Conservation (phyloP, 495 filamentous ascomycete genomes). For the Xylaria flabelliformis region DNA sequence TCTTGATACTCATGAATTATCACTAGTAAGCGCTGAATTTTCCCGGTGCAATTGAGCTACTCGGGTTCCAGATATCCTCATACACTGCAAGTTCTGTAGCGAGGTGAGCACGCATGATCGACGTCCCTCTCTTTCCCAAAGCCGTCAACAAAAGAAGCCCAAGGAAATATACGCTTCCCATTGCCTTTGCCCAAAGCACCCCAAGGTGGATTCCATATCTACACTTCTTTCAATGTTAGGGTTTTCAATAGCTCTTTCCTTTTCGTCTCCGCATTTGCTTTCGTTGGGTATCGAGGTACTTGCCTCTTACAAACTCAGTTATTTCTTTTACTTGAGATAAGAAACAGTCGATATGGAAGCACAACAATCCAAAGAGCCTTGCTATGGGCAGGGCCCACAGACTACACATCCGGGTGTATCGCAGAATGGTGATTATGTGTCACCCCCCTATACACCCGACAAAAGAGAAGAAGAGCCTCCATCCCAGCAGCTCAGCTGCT, state of each 20-base stretch:
- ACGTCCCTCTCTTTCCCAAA: not conserved
- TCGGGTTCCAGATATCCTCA: not conserved
- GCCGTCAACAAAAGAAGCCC: not conserved
- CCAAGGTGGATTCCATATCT: not conserved
- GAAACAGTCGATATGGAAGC: not conserved
- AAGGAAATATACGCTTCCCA: not conserved
- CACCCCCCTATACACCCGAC: not conserved
- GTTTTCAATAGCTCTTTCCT: not conserved
- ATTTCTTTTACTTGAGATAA: not conserved
- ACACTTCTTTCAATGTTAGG: not conserved
- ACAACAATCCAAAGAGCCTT: not conserved
- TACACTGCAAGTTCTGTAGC: not conserved
- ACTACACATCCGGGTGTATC: not conserved
- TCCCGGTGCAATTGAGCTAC: not conserved
- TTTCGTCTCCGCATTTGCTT: not conserved
- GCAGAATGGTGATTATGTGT: not conserved
- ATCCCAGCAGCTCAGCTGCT: not conserved
- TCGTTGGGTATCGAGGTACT: not conserved
- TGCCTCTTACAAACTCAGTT: not conserved
- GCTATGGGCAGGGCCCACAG: not conserved
- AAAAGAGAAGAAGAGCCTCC: not conserved
- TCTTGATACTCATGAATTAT: not conserved
- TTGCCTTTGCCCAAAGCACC: not conserved
- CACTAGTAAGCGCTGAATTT: too few species aligned
- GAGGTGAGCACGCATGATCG: not conserved